Percentiles rank a stretch among this genome's conserved stretches.
These are phyloP conservation scores for Parafenestella ontariensis DNA, from an alignment of 2,329 filamentous ascomycete genomes.

Conservation along the genomic window DNA sequence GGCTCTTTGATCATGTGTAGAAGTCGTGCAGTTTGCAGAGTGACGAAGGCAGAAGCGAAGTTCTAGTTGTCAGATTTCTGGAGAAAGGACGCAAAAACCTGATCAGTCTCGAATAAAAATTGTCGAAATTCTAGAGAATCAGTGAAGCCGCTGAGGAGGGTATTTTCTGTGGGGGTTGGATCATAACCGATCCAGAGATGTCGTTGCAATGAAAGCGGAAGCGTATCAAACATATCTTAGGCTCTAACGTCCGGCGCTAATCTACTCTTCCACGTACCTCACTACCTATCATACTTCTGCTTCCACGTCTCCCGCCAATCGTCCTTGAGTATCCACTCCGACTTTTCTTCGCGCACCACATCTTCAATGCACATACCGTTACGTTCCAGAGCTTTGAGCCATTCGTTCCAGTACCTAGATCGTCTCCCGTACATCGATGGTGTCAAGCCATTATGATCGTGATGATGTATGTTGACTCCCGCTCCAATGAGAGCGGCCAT, in stretches of 20 bases:
- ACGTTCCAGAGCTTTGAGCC: constrained; percentile 9
- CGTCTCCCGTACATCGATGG: constrained; percentile 8
- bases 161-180: too few species aligned
- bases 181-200: too few species aligned
- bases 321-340: constrained; percentile 4
- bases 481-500: constrained; percentile 2
- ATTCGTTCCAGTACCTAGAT: constrained; percentile 3
- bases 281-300: background rate
- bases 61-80: too few species aligned
- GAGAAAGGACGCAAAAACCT: too few species aligned
- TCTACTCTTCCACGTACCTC: background rate
- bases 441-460: background rate
- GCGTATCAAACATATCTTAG: background rate
- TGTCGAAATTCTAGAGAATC: too few species aligned
- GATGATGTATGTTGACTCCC: background rate
- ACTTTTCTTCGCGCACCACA: constrained; percentile 3
- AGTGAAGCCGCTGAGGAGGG: too few species aligned
- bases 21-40: too few species aligned
- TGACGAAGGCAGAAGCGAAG: too few species aligned
- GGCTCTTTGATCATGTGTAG: too few species aligned
- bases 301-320: constrained; percentile 4
- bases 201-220: too few species aligned
- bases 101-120: too few species aligned
- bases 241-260: background rate
- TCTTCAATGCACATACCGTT: constrained; percentile 3